Evolutionary conservation across 2,329 filamentous ascomycete genomes (phyloP).

Genomic region (Penicillium sp.): DNA sequence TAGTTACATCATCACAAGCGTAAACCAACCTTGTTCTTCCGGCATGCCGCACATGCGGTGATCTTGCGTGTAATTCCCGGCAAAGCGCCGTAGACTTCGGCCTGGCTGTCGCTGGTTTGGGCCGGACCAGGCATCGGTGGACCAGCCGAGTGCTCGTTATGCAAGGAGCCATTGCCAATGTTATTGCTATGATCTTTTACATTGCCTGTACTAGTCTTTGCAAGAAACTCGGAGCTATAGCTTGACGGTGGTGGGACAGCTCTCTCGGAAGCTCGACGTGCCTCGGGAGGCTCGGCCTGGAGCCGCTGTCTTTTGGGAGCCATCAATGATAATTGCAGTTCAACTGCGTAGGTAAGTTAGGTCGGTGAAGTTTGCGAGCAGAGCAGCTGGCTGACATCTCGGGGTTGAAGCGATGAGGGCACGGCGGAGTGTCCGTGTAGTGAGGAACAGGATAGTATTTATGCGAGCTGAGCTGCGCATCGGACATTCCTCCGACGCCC

Average conservation of each 20-base stretch:
- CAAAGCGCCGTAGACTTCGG: constrained; percentile 19
- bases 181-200: neutral
- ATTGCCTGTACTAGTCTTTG: neutral
- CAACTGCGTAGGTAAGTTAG: neutral
- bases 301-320: constrained; percentile 6
- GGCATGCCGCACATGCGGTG: constrained; percentile 48
- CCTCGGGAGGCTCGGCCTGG: constrained; percentile 2
- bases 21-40: constrained; percentile 45
- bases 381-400: neutral
- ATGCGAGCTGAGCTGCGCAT: neutral
- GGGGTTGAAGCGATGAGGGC: neutral
- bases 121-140: constrained; percentile 17
- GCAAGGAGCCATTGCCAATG: neutral
- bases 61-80: constrained; percentile 36
- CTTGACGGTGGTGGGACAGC: neutral
- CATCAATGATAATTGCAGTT: neutral
- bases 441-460: neutral
- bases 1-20: neutral
- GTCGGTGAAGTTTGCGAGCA: neutral
- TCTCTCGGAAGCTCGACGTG: neutral
- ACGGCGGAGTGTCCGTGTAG: constrained; percentile 1
- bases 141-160: neutral
- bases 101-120: neutral
- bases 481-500: neutral
- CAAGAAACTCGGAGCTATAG: neutral